phyloP scores from a whole-genome alignment of 805 yeast genomes.

The Brettanomyces custersianus region DNA sequence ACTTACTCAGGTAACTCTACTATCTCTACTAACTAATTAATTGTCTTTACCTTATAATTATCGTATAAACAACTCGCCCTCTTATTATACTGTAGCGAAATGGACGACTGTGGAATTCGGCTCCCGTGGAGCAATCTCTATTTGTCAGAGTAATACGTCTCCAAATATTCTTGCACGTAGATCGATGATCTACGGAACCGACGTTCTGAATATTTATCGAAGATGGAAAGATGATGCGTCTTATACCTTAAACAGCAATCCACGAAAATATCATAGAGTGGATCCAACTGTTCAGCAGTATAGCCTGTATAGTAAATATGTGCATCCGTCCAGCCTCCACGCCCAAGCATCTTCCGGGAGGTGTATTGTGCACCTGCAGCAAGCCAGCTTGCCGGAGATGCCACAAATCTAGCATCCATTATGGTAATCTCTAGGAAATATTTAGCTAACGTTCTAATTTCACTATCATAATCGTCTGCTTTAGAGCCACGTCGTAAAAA shows the following conservation, averaged over 20 bases:
- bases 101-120: too few species aligned
- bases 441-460: slow-evolving; percentile 78
- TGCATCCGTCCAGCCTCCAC: slow-evolving; percentile 74
- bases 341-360: slow-evolving; percentile 63
- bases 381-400: slow-evolving; percentile 62
- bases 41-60: too few species aligned
- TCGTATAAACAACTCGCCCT: too few species aligned
- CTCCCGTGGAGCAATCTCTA: too few species aligned
- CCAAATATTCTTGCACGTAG: slow-evolving; percentile 70
- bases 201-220: slow-evolving; percentile 81
- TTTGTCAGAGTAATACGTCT: slow-evolving; percentile 3
- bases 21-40: too few species aligned
- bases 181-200: slow-evolving; percentile 71
- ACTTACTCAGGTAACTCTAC: too few species aligned
- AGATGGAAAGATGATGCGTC: slow-evolving; percentile 69
- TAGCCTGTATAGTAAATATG: slow-evolving; percentile 92
- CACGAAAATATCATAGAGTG: slow-evolving; percentile 65
- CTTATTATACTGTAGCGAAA: too few species aligned
- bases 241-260: slow-evolving; percentile 56
- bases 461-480: slow-evolving; percentile 83
- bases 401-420: slow-evolving; percentile 65
- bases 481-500: slow-evolving; percentile 81
- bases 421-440: slow-evolving; percentile 71
- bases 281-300: slow-evolving; percentile 74
- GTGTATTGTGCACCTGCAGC: slow-evolving; percentile 82